Base-by-base conservation (phyloP, 306 rosid species). In the Biancaea sappan region DNA sequence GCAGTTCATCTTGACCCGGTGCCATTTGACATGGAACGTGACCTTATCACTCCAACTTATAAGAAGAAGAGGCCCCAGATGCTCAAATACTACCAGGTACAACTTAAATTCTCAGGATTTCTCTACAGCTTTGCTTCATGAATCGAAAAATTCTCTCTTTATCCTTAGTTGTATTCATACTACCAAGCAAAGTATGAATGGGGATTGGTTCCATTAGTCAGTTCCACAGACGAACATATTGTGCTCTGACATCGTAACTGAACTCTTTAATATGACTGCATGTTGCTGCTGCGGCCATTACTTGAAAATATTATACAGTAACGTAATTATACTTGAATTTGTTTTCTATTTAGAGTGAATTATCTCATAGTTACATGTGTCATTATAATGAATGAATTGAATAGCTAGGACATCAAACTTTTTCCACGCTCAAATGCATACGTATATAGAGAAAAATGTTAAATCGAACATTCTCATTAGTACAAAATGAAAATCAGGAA, bases 21-120 rank as follows among this genome's bases (percentile, higher is more conserved):
- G 66, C 93, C 93, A 22, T 94, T 94, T 69, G 99, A 94, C 86
- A 90, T 94, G 76, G 97, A 94, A 46, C 96, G 96, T 12, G 99
- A 90, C 81, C 97, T 94, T 76, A 88, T 80, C 56, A 94, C 97
- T 77, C 99, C 99, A 68, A 92, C 97, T 13, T 92, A 86, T 66
- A 94, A 92, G 91, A 92, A 86, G 86, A 94, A 84, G 92, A 89
- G 99, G 84, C 95, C 99, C 19, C 99, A 92, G 86, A 46, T 94
- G 77, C 88, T 81, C 26, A 92, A 94, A 85, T 84, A 86, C 82
- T 94, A 94, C 75, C 80, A 94, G 99, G 97, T 94, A 81, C 40
- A 46, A 66, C 38, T 9, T 54, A 47, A 66, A 57, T 54, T 76
- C 41, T 79, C 79, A 9, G 50, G 24, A 37, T 59, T 71, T 56